Conservation (phyloP, 2,329 filamentous ascomycete genomes). For the Dactylonectria macrodidyma region DNA sequence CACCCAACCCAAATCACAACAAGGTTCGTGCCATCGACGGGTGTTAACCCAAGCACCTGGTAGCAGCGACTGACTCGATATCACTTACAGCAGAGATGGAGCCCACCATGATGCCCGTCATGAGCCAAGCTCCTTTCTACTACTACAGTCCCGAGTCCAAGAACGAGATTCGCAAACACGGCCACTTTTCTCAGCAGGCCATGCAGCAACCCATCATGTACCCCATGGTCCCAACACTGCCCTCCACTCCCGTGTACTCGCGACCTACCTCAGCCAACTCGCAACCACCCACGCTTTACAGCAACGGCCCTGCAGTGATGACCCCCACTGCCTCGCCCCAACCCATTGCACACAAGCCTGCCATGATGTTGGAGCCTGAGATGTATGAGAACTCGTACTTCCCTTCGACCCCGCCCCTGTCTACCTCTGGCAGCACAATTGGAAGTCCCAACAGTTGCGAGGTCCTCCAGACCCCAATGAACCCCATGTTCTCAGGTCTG, state of each 20-base stretch:
- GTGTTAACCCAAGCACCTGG: slow-evolving; percentile 15
- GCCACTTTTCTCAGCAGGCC: slow-evolving; percentile 75
- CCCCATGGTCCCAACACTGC: slow-evolving; percentile 70
- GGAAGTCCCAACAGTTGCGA: slow-evolving; percentile 88
- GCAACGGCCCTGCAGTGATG: slow-evolving; percentile 73
- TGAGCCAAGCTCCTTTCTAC: slow-evolving; percentile 85
- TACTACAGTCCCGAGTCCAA: slow-evolving; percentile 87
- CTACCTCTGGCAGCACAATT: slow-evolving; percentile 85
- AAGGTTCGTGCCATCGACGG: slow-evolving; percentile 45
- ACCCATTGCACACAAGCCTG: slow-evolving; percentile 81
- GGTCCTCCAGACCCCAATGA: slow-evolving; percentile 85
- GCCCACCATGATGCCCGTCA: slow-evolving; percentile 69
- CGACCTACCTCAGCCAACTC: slow-evolving; percentile 77
- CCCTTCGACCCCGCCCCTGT: slow-evolving; percentile 89
- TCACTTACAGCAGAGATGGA: slow-evolving; percentile 70
- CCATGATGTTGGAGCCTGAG: slow-evolving; percentile 85
- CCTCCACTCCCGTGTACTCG: slow-evolving; percentile 75
- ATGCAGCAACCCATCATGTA: slow-evolving; percentile 66
- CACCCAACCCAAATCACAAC: slow-evolving; percentile 32
- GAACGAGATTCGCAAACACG: slow-evolving; percentile 75
- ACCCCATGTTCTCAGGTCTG: slow-evolving; percentile 82
- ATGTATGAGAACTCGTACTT: slow-evolving; percentile 80
- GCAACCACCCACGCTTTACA: slow-evolving; percentile 71
- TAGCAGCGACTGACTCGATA: slow-evolving; percentile 36
- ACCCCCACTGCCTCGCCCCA: slow-evolving; percentile 85